Conservation (phyloP, 495 filamentous ascomycete genomes). For the Aspergillus diversus region DNA sequence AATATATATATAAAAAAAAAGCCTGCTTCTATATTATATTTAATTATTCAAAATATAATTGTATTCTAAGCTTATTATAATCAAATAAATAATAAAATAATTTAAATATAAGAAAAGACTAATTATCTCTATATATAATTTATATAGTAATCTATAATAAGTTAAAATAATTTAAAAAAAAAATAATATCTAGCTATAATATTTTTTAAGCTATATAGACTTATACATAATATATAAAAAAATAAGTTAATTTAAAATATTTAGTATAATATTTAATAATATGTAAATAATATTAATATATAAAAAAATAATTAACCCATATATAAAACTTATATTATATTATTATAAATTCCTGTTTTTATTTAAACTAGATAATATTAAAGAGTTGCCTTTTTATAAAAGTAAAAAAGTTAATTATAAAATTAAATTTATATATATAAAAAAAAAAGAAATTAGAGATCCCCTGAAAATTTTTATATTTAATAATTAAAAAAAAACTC, state of each 20-base stretch:
- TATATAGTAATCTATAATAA: too few species aligned
- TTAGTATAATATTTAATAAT: conserved; percentile 8
- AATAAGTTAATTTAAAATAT: not conserved
- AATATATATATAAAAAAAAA: conserved; percentile 4
- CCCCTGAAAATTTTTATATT: too few species aligned
- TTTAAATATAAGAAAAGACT: too few species aligned
- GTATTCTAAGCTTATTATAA: too few species aligned
- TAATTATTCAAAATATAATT: too few species aligned
- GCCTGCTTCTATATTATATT: too few species aligned
- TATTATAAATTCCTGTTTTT: conserved; percentile 2
- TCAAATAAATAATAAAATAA: too few species aligned
- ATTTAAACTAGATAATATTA: conserved; percentile 10
- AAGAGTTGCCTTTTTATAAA: not conserved
- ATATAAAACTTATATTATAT: conserved; percentile 3
- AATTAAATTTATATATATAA: conserved; percentile 9
- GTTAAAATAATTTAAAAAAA: not conserved
- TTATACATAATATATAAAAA: conserved; percentile 9
- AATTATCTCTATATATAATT: too few species aligned
- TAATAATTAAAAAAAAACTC: conserved; percentile 8
- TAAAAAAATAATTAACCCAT: conserved; percentile 2
- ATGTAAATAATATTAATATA: not conserved
- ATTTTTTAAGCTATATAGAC: not conserved
- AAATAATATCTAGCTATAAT: not conserved
- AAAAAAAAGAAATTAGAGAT: too few species aligned
- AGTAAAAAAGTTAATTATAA: conserved; percentile 9